Conservation (phyloP, 1,139 yeast genomes). For the Candida sp. region DNA sequence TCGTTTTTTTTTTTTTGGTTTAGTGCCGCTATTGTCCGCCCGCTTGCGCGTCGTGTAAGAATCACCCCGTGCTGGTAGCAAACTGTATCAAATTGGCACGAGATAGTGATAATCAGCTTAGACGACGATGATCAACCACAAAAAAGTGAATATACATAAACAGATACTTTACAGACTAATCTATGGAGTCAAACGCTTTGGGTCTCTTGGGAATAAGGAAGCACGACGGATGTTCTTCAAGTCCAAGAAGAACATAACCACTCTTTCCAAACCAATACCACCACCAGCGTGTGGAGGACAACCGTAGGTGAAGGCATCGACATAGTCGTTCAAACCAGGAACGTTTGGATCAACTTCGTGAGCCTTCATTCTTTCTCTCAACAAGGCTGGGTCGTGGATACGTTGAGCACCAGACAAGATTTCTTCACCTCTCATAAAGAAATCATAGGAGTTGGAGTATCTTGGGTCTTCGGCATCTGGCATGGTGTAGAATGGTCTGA, state of each 20-base stretch:
- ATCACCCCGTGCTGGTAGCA: no score
- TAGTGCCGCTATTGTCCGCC: neutral
- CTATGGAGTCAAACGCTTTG: slow-evolving; percentile 88
- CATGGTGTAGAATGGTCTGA: slow-evolving; percentile 99
- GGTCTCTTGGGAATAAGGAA: slow-evolving; percentile 98
- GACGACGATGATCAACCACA: neutral
- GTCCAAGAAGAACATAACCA: slow-evolving; percentile 96
- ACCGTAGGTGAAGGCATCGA: slow-evolving; percentile 91
- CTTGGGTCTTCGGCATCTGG: slow-evolving; percentile 93
- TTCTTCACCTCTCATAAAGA: slow-evolving; percentile 99
- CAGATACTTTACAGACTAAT: neutral
- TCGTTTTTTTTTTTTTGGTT: neutral
- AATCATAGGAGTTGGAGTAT: slow-evolving; percentile 95
- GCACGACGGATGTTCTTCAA: slow-evolving; percentile 98
- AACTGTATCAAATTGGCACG: no score
- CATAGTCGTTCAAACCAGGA: slow-evolving; percentile 89
- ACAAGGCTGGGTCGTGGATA: slow-evolving; percentile 89
- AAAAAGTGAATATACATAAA: neutral
- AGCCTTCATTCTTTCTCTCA: slow-evolving; percentile 78
- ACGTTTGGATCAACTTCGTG: slow-evolving; percentile 83
- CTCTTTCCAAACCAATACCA: slow-evolving; percentile 99
- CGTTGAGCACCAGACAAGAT: slow-evolving; percentile 99
- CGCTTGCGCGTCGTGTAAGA: neutral
- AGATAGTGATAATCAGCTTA: neutral
- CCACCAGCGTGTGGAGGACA: slow-evolving; percentile 99